Conservation (phyloP, 257 asterid genomes). For the Capsicum baccatum region DNA sequence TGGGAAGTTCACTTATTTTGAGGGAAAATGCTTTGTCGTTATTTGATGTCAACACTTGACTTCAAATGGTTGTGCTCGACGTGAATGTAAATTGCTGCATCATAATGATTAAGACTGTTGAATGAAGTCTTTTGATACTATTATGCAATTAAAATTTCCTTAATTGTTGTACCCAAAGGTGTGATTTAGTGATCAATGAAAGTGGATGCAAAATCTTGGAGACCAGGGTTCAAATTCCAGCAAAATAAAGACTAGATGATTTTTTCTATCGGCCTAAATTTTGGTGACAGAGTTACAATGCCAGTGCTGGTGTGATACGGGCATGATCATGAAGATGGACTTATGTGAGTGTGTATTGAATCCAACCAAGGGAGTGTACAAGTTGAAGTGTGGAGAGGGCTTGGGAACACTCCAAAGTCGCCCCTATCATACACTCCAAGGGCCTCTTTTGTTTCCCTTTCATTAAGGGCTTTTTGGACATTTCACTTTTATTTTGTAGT, state of each 20-base stretch:
- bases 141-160: background rate
- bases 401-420: too few species aligned
- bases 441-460: too few species aligned
- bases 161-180: background rate
- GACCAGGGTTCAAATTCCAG: background rate
- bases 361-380: too few species aligned
- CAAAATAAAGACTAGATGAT: background rate
- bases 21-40: background rate
- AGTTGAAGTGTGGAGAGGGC: too few species aligned
- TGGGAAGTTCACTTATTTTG: background rate
- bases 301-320: too few species aligned
- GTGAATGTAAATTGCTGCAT: background rate
- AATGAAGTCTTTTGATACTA: background rate
- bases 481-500: too few species aligned
- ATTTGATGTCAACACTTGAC: constrained; percentile 11
- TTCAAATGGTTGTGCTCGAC: background rate
- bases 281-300: background rate
- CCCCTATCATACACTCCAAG: too few species aligned
- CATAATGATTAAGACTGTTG: background rate
- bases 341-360: too few species aligned
- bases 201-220: constrained; percentile 19
- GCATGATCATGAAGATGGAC: too few species aligned
- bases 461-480: too few species aligned
- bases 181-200: background rate
- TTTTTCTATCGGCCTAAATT: background rate